These are phyloP conservation scores for Metschnikowia arizonensis DNA, from an alignment of 805 yeast species.

Conservation along the genomic window DNA sequence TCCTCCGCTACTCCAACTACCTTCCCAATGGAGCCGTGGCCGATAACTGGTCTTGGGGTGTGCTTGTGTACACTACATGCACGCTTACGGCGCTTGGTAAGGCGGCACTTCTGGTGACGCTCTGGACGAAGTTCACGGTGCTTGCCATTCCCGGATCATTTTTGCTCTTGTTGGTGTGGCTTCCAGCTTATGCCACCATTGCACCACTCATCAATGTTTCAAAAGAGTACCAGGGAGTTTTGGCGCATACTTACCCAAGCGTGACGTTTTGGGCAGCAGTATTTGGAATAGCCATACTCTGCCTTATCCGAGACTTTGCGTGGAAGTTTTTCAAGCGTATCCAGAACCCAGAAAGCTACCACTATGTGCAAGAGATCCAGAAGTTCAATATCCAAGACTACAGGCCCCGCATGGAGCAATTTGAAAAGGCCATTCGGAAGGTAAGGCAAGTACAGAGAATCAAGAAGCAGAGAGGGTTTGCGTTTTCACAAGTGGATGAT, in stretches of 20 bases:
- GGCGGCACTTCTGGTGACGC: slow-evolving; percentile 85
- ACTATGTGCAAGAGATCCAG: slow-evolving; percentile 94
- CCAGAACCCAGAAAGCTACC: slow-evolving; percentile 88
- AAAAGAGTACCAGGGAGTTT: slow-evolving; percentile 76
- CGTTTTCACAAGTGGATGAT: slow-evolving; percentile 87
- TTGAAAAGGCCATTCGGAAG: slow-evolving; percentile 94
- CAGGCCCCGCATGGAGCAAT: slow-evolving; percentile 93
- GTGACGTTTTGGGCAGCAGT: slow-evolving; percentile 79
- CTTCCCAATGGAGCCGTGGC: slow-evolving; percentile 65
- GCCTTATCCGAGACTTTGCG: slow-evolving; percentile 79
- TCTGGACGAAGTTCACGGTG: slow-evolving; percentile 93
- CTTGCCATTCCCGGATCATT: slow-evolving; percentile 95
- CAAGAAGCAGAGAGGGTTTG: slow-evolving; percentile 98
- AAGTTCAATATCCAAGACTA: slow-evolving; percentile 90
- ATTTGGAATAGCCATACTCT: slow-evolving; percentile 69
- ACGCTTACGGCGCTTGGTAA: slow-evolving; percentile 87
- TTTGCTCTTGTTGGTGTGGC: slow-evolving; percentile 73
- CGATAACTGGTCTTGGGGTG: slow-evolving; percentile 95
- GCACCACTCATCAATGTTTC: slow-evolving; percentile 85
- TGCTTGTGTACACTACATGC: slow-evolving; percentile 82
- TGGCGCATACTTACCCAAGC: slow-evolving; percentile 71
- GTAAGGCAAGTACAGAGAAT: slow-evolving; percentile 97
- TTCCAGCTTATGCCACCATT: slow-evolving; percentile 80
- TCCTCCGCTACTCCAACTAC: slow-evolving; percentile 65
- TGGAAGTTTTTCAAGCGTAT: slow-evolving; percentile 95